Base-by-base conservation (phyloP, 352 stramenopile species). In the Phytophthora megakarya region DNA sequence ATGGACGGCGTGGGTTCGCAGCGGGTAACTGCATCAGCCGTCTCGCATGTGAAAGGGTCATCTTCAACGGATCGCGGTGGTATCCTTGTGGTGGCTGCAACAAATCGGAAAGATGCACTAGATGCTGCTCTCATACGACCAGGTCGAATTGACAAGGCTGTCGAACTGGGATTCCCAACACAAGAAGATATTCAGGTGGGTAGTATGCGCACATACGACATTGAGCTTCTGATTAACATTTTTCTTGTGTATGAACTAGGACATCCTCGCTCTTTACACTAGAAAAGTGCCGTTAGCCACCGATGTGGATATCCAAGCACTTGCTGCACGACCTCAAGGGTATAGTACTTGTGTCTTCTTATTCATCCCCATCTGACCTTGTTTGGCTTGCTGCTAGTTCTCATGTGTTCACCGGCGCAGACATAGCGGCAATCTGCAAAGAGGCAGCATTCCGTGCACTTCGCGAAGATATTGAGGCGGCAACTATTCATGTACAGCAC, bases 401-500 rank as follows among this genome's bases (percentile, higher is more conserved):
- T 46, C 60, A 67, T 21, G 42, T 44, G 0, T 81, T 92, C 45
- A 88, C 85, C 0, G 85, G 85, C 18, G 86, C 83, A 16, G 83
- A 92, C 9, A 57, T 94, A 19, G 73, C 76, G 12, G 82, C 80
- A 26, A 65, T 92, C 23, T 94, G 86, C 68, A 92, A 92, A 26
- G 83, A 92, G 61, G 83, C 86, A n/a, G 86, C 83, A 3, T 86
- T 94, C 35, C 78, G 75, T n/a, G 76, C 86, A 16, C 76, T 94
- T 60, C 86, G 86, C 13, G 74, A 92, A 61, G 59, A 86, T 60
- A 68, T 85, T 2, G 64, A 88, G 39, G 75, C 75, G 1, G 50
- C 40, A 5, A 43, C 15, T 25, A 67, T 90, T n/a, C 7, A 23
- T 22, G 67, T 74, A 42, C 60, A 44, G 2, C 77, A 90, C 58